These are phyloP conservation scores for Penicillium turbatum DNA, from an alignment of 495 filamentous ascomycete genomes.

Conservation along the genomic window DNA sequence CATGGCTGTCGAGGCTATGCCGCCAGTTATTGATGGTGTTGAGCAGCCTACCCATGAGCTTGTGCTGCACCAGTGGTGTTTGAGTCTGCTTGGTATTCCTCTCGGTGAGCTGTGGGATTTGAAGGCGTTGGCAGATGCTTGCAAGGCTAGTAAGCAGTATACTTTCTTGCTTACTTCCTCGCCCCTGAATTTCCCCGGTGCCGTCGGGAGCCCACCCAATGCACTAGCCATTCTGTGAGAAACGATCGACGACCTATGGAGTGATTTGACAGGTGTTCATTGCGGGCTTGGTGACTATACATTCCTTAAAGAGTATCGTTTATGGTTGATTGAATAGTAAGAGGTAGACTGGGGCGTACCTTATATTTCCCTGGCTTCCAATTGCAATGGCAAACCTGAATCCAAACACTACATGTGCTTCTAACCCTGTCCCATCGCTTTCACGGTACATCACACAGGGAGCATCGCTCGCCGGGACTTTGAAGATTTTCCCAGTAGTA, in stretches of 20 bases:
- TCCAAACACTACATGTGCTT: too few relatives aligned
- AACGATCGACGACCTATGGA: neutral
- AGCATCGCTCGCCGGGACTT: too few relatives aligned
- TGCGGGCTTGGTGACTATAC: too few relatives aligned
- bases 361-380: too few relatives aligned
- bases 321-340: too few relatives aligned
- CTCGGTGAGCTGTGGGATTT: conserved; percentile 64
- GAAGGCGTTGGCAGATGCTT: conserved; percentile 46
- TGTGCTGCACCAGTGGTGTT: conserved; percentile 41
- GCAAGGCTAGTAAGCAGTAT: conserved; percentile 36
- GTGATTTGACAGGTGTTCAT: neutral
- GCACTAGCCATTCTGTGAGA: conserved; percentile 37
- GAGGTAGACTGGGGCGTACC: too few relatives aligned
- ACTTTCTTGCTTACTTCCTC: conserved; percentile 43
- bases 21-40: conserved; percentile 15
- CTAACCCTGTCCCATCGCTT: too few relatives aligned
- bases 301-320: too few relatives aligned
- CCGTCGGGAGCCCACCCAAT: conserved; percentile 40
- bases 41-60: conserved; percentile 11
- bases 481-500: neutral
- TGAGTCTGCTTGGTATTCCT: conserved; percentile 43
- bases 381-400: too few relatives aligned
- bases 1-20: conserved; percentile 26
- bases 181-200: conserved; percentile 45
- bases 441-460: neutral